These are phyloP conservation scores for Solanum chacoense DNA, from an alignment of 305 asterid genomes.

Conservation along the genomic window DNA sequence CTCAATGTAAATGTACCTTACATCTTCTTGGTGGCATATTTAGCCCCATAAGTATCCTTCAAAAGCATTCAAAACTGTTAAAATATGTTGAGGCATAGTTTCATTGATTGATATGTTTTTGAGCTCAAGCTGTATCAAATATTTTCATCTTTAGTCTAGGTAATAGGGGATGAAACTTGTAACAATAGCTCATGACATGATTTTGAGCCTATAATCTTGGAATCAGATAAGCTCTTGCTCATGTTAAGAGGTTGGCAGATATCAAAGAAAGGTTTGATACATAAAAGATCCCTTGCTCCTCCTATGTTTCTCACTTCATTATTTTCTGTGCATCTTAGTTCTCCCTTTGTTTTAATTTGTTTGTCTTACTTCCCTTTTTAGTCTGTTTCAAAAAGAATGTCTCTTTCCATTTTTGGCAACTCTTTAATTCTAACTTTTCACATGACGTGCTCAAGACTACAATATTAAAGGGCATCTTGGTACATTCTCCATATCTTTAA, in stretches of 20 bases:
- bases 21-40: not conserved
- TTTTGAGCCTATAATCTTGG: not conserved
- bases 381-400: not conserved
- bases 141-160: not conserved
- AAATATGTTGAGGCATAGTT: not conserved
- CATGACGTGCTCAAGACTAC: not conserved
- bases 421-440: not conserved
- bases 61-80: not conserved
- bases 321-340: not conserved
- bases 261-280: not conserved
- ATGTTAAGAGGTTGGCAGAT: not conserved
- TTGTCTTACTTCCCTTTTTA: not conserved
- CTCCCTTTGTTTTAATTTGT: not conserved
- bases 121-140: not conserved
- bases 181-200: not conserved
- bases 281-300: not conserved
- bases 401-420: not conserved
- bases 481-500: not conserved
- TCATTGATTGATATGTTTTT: not conserved
- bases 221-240: not conserved
- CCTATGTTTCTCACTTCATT: not conserved
- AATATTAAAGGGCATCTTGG: not conserved
- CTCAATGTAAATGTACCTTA: not conserved
- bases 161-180: not conserved
- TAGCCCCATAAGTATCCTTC: not conserved